Evolutionary conservation across 768 basidiomycete species (phyloP), one percentile per base, ranked within the genome.

Genomic region (Mycena filopes): DNA sequence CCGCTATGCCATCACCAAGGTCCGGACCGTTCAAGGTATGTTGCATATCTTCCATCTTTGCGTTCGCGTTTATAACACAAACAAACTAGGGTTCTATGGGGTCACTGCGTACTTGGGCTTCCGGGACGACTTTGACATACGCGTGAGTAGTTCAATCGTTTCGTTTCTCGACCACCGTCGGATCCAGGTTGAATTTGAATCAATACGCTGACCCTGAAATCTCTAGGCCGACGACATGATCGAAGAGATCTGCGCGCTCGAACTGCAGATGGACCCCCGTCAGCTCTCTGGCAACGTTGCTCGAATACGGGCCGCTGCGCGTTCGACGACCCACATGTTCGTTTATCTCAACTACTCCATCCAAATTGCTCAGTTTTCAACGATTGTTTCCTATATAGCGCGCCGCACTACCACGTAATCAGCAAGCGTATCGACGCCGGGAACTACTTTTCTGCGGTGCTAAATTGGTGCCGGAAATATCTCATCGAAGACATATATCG

Each of bases 401-500:
- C 87, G 4, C 87, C 88, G 1, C 84, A 87, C 71, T 89, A 89
- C 60, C 79, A 86, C 55, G 83, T 89, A 40, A 76, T 81, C 55
- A 84, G 86, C 72, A 80, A 77, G 67, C 66, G 73, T n/a, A 61
- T 80, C 4, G 40, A 72, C 16, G 79, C 70, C 31, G 79, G 81
- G 4, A 71, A 72, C 40, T 51, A 72, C 40, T 51, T 82, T 13
- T 73, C 79, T 1, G 69, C 73, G 0, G 38, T 81, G 25, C 63
- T 80, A 15, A 82, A 82, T 54, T 84, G 80, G 76, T 21, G 85
- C 12, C 79, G 89, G 36, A 76, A 71, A 18, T 75, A 84, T 54
- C 76, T 91, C 25, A 83, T 91, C 41, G 89, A 91, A 70, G 84
- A 82, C n/a, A 70, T 92, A 1, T 91, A 91, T 73, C 83, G 83